phyloP scores from a whole-genome alignment of 2,329 filamentous ascomycete genomes.

The Aspergillus thermomutatus region DNA sequence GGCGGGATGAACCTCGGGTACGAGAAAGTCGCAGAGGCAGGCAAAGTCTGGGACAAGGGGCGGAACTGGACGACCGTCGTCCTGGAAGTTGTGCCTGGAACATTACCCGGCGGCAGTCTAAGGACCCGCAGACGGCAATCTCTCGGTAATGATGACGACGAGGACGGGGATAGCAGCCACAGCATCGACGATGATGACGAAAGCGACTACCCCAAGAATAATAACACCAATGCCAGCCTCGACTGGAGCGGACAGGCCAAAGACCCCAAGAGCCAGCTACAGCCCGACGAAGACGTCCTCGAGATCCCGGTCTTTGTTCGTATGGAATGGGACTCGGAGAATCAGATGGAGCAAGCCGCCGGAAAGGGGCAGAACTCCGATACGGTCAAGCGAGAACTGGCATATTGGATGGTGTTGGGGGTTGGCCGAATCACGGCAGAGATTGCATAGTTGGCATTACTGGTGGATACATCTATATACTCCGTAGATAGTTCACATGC shows the following conservation, averaged over 20 bases:
- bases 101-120: slow-evolving; percentile 27
- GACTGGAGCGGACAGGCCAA: slow-evolving; percentile 23
- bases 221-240: slow-evolving; percentile 27
- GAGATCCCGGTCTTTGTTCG: slow-evolving; percentile 95
- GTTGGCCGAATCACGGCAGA: slow-evolving; percentile 68
- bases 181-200: slow-evolving; percentile 28
- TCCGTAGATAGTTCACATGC: background rate
- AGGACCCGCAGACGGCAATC: slow-evolving; percentile 1
- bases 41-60: slow-evolving; percentile 93
- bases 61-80: slow-evolving; percentile 95
- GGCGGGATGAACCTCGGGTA: slow-evolving; percentile 36
- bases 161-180: slow-evolving; percentile 1
- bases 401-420: slow-evolving; percentile 93
- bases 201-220: too few species aligned
- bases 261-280: slow-evolving; percentile 14
- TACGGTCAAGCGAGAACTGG: slow-evolving; percentile 79
- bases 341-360: slow-evolving; percentile 39
- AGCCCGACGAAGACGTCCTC: slow-evolving; percentile 61
- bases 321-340: slow-evolving; percentile 78
- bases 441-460: slow-evolving; percentile 1
- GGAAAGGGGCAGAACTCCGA: slow-evolving; percentile 54
- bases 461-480: background rate
- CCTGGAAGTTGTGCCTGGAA: slow-evolving; percentile 75
- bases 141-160: slow-evolving; percentile 25
- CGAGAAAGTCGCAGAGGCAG: slow-evolving; percentile 68